Percentiles rank a stretch among this genome's conserved stretches.
phyloP scores from a whole-genome alignment of 257 asterid species.

The Fraxinus quadrangulata region DNA sequence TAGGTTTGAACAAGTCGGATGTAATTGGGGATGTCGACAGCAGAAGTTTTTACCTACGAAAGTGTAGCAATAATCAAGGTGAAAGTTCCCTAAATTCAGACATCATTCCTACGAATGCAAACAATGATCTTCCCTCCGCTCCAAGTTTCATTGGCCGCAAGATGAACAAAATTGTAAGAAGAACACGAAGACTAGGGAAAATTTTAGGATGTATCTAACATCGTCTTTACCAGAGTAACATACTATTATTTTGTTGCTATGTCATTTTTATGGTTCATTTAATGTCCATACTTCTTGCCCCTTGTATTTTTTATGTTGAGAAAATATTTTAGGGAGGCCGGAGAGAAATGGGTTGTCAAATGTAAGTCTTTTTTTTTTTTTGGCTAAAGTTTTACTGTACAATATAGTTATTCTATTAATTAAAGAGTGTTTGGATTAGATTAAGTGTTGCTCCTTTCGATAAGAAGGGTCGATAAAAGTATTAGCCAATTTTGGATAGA shows the following conservation, averaged over 20 bases:
- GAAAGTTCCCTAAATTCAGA: slow-evolving; percentile 24
- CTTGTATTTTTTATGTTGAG: background rate
- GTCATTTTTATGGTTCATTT: background rate
- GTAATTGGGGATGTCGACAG: slow-evolving; percentile 41
- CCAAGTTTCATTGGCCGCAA: slow-evolving; percentile 23
- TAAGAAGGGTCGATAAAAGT: no score
- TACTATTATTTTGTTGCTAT: background rate
- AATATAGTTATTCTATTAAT: background rate
- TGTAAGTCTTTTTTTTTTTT: background rate
- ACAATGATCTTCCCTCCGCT: slow-evolving; percentile 1
- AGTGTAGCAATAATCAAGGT: slow-evolving; percentile 8
- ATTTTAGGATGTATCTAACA: slow-evolving; percentile 37
- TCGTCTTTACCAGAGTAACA: background rate
- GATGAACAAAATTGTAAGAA: slow-evolving; percentile 33
- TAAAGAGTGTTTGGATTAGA: background rate
- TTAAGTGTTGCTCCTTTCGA: background rate
- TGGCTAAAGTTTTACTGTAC: no score
- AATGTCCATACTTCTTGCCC: background rate
- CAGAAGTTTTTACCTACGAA: slow-evolving; percentile 49
- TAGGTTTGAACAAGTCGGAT: slow-evolving; percentile 41
- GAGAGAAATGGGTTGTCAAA: background rate
- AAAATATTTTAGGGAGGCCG: background rate
- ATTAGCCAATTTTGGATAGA: no score
- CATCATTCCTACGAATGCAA: background rate
- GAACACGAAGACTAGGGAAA: slow-evolving; percentile 35